Evolutionary conservation across 2,329 filamentous ascomycete genomes (phyloP), one percentile per base, ranked within the genome.

Genomic region (Fusarium neocosmosporiellum): DNA sequence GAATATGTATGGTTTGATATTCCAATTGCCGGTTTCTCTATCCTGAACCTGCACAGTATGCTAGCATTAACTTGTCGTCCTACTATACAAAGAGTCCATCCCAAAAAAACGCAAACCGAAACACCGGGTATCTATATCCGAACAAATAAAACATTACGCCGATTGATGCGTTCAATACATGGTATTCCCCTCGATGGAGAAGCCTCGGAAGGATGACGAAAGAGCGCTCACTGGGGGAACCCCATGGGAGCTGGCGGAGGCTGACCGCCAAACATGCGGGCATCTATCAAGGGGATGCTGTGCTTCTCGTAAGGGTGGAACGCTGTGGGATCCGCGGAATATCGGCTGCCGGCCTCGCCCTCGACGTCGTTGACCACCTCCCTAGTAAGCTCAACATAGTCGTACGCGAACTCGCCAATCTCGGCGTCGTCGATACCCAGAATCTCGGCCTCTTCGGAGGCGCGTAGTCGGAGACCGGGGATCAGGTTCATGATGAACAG

Each of bases 401-500:
- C 95, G 81, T 97, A 97, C n/a, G 94, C 95, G 80, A 96, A 97
- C 84, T 97, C 95, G 80, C 95, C 95, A 78, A 97, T 94, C 83
- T 98, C 94, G 27, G 93, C 91, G 77, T 97, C 95, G 78, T 97
- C 94, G 68, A 97, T 95, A 74, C 94, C 94, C 46, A 94, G 85
- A 59, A 95, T 91, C 82, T 97, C 94, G 39, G 94, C 92, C 71
- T 96, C 92, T 75, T 94, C 92, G 16, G 85, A 87, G 0, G 91
- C 92, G 58, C 94, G 93, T 50, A 97, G 90, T 65, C 89, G 89
- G 41, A 97, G 86, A 14, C 92, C 92, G 0, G 94, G 93, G 29
- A 96, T 87, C 73, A 94, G 86, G 81, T 95, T 95, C 84, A 96
- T 91, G 73, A 95, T 75, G 81, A 94, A 93, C 11, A 96, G 89